phyloP scores from a whole-genome alignment of 1,284 basidiomycete species.

The Peniophora sp. region DNA sequence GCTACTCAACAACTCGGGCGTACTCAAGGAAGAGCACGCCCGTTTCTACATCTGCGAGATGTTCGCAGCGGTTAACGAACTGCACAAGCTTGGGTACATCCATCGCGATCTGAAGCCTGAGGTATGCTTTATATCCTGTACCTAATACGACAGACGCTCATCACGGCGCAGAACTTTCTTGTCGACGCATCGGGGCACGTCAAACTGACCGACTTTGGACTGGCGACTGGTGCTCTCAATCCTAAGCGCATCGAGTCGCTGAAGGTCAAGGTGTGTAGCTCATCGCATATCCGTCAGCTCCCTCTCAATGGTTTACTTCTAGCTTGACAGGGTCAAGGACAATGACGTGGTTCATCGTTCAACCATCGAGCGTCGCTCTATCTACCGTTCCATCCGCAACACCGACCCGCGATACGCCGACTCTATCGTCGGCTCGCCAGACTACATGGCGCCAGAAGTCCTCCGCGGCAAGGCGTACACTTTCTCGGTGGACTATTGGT shows the following conservation, averaged over 20 bases:
- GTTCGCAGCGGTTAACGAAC: conserved; percentile 86
- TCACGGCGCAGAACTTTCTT: conserved; percentile 80
- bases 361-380: conserved; percentile 90
- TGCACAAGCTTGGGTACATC: conserved; percentile 94
- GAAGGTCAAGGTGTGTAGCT: conserved; percentile 71
- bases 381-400: conserved; percentile 89
- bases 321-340: conserved; percentile 97
- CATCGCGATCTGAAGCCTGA: conserved; percentile 98
- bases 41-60: conserved; percentile 94
- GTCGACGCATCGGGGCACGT: conserved; percentile 95
- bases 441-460: conserved; percentile 95
- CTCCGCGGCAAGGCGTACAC: conserved; percentile 92
- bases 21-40: conserved; percentile 93
- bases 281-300: neutral
- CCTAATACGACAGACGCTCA: neutral
- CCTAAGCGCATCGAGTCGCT: conserved; percentile 93
- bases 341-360: conserved; percentile 86
- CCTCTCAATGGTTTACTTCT: conserved; percentile 1
- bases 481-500: conserved; percentile 98
- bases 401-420: conserved; percentile 94
- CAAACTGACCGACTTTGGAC: conserved; percentile 97
- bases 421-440: conserved; percentile 96
- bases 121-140: conserved; percentile 33
- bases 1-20: conserved; percentile 91
- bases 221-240: conserved; percentile 95